Conservation (phyloP, 2,329 filamentous ascomycete species). For the Cercospora sp. region DNA sequence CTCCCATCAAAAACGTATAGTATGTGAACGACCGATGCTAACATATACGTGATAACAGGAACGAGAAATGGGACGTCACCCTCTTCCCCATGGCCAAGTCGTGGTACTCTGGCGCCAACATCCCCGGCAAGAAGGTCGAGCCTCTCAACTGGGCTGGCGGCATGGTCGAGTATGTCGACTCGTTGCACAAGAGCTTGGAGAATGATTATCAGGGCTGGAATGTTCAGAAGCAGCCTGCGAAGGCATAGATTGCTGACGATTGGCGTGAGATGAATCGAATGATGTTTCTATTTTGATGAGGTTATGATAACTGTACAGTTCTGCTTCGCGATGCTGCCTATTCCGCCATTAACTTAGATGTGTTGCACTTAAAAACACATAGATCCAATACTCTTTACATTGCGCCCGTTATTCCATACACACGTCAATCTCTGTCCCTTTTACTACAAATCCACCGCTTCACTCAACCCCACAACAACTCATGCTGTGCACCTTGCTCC, state of each 20-base stretch:
- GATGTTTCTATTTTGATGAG: neutral
- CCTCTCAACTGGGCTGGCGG: constrained; percentile 49
- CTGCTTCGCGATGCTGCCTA: no score
- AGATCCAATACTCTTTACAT: no score
- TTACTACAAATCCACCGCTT: no score
- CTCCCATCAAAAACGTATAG: no score
- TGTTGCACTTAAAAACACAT: no score
- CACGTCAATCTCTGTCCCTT: no score
- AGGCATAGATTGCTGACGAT: constrained; percentile 5
- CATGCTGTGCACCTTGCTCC: no score
- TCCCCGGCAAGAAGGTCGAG: constrained; percentile 49
- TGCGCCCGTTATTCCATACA: no score
- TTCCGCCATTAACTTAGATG: no score
- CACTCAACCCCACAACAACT: no score
- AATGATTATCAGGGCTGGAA: constrained; percentile 37
- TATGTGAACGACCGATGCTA: no score
- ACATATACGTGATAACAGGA: constrained; percentile 17
- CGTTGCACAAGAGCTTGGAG: constrained; percentile 33
- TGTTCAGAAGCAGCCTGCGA: constrained; percentile 19
- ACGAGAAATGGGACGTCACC: constrained; percentile 34
- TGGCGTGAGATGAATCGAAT: neutral
- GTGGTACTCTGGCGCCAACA: constrained; percentile 44
- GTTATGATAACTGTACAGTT: no score
- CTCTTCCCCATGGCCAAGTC: constrained; percentile 37
- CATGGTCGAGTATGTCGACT: constrained; percentile 36